A percentile compares a stretch with the other conserved stretches of the same genome.
phyloP scores from a whole-genome alignment of 1,139 yeast genomes.

The Debaryomyces coudertii region DNA sequence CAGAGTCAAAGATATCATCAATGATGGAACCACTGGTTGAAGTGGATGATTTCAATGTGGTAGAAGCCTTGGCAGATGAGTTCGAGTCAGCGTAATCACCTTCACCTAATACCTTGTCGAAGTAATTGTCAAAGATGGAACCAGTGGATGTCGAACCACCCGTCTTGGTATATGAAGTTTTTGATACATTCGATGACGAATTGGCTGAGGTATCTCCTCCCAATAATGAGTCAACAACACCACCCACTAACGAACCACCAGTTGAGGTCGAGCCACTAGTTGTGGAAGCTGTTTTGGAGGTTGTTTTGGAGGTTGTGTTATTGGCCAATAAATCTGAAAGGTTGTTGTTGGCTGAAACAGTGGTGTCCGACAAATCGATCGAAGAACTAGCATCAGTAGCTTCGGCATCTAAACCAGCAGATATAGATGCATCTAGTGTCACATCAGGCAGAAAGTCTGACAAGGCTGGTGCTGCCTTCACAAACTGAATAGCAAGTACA shows the following conservation, averaged over 20 bases:
- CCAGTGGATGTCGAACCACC: slow-evolving; percentile 10
- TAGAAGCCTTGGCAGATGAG: slow-evolving; percentile 3
- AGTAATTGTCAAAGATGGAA: slow-evolving; percentile 16
- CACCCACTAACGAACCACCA: background rate
- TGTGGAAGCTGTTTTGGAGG: background rate
- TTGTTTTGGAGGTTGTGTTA: background rate
- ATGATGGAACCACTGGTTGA: slow-evolving; percentile 14
- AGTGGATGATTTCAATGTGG: slow-evolving; percentile 8
- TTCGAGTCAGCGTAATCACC: slow-evolving; percentile 7
- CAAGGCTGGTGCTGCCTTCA: slow-evolving; percentile 7
- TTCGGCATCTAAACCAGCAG: slow-evolving; percentile 11
- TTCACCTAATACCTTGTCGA: slow-evolving; percentile 10
- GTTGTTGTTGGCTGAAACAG: too few relatives aligned
- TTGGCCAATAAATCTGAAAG: too few relatives aligned
- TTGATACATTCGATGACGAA: background rate
- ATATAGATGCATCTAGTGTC: slow-evolving; percentile 21
- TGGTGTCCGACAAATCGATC: background rate
- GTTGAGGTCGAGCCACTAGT: background rate
- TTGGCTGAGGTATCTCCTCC: background rate
- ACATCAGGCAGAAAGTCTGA: slow-evolving; percentile 28
- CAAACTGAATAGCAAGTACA: slow-evolving; percentile 9
- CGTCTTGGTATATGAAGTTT: background rate
- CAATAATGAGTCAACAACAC: background rate
- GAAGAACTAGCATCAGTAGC: slow-evolving; percentile 13
- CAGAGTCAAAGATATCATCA: slow-evolving; percentile 17